Evolutionary conservation across 305 asterid species (phyloP).

Genomic region (Caryopteris hybrid): DNA sequence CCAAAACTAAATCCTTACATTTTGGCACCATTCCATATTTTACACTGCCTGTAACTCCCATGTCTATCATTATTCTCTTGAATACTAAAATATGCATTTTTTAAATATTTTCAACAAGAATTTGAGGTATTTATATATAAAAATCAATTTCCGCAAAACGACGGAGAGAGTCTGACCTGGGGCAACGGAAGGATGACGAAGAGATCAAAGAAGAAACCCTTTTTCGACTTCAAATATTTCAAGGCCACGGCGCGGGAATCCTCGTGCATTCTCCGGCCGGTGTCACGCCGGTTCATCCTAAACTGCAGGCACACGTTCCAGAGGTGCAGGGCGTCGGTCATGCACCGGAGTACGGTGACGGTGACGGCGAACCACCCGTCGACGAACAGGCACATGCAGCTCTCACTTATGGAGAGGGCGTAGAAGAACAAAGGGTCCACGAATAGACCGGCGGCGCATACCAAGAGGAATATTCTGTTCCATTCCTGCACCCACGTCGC

Average conservation of each 20-base stretch:
- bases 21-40: slow-evolving; percentile 25
- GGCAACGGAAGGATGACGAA: slow-evolving; percentile 91
- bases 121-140: background rate
- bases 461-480: slow-evolving; percentile 77
- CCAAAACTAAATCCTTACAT: slow-evolving; percentile 18
- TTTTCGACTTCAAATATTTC: slow-evolving; percentile 43
- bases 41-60: too few species aligned
- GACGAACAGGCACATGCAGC: slow-evolving; percentile 73
- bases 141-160: too few species aligned
- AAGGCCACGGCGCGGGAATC: slow-evolving; percentile 28
- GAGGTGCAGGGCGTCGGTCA: slow-evolving; percentile 76
- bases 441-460: slow-evolving; percentile 65
- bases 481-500: slow-evolving; percentile 78
- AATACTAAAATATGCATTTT: too few species aligned
- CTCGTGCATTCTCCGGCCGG: slow-evolving; percentile 13
- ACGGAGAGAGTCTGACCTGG: slow-evolving; percentile 55
- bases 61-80: background rate
- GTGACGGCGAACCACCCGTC: slow-evolving; percentile 93
- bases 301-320: slow-evolving; percentile 90
- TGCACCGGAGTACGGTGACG: slow-evolving; percentile 81
- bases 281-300: slow-evolving; percentile 35
- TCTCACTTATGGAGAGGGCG: slow-evolving; percentile 72
- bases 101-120: too few species aligned
- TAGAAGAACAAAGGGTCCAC: slow-evolving; percentile 87
- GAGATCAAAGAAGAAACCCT: slow-evolving; percentile 70